A percentile compares a stretch with the other conserved stretches of the same genome.
Conservation (phyloP, 148 eudicot genomes). For the Linanthus parryae region DNA sequence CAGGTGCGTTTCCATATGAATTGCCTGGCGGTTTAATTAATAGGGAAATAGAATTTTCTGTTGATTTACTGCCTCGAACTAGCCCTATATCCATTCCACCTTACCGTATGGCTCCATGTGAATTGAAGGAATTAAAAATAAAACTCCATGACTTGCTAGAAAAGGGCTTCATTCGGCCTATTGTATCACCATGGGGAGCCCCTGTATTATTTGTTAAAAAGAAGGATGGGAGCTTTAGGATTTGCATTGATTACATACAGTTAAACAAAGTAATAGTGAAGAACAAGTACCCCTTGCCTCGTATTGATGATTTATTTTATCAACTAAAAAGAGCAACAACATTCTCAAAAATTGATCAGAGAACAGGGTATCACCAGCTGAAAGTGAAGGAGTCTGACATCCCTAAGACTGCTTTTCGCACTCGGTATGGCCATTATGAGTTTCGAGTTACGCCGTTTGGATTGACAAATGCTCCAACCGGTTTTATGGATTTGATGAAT, state of each 20-base stretch:
- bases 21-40: too few species aligned
- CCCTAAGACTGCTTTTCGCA: background rate
- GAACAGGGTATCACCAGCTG: background rate
- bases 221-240: background rate
- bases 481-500: conserved; percentile 1
- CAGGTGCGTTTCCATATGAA: too few species aligned
- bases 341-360: background rate
- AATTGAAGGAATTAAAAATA: too few species aligned
- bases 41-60: too few species aligned
- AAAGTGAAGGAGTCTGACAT: background rate
- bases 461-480: background rate
- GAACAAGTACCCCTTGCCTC: background rate
- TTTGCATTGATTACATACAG: background rate
- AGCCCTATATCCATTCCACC: too few species aligned
- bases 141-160: too few species aligned
- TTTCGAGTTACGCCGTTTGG: conserved; percentile 1
- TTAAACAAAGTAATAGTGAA: background rate
- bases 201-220: too few species aligned
- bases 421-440: background rate
- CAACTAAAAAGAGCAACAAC: background rate
- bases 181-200: too few species aligned
- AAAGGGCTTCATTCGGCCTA: too few species aligned
- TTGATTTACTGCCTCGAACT: too few species aligned
- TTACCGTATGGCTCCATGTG: too few species aligned
- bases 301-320: conserved; percentile 1